Evolutionary conservation across 140 eudicot genomes (phyloP).

Genomic region (Senecio squalidus): DNA sequence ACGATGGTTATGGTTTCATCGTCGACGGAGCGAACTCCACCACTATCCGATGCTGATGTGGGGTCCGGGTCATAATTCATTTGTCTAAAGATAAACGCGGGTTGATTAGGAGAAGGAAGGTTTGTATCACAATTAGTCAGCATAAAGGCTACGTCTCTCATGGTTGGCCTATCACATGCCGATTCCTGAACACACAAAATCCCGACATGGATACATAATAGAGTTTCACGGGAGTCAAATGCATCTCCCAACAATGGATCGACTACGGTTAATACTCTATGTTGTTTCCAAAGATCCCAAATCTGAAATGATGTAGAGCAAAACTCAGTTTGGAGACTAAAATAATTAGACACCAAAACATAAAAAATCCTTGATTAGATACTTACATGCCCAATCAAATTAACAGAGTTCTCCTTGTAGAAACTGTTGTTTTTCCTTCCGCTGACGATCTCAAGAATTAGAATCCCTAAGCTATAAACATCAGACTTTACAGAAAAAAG

Average conservation of each 20-base stretch:
- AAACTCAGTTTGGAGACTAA: neutral
- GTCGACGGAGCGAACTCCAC: conserved; percentile 23
- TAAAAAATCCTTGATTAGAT: neutral
- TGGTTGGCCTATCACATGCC: conserved; percentile 37
- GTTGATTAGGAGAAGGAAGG: conserved; percentile 35
- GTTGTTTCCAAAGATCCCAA: conserved; percentile 48
- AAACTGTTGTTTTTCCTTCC: conserved; percentile 37
- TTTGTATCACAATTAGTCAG: conserved; percentile 29
- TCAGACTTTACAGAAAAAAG: conserved; percentile 44
- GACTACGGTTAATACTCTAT: conserved; percentile 18
- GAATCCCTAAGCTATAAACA: conserved; percentile 48
- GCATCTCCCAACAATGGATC: conserved; percentile 29
- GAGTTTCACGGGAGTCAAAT: conserved; percentile 20
- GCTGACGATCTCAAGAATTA: conserved; percentile 38
- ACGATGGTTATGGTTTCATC: conserved; percentile 26
- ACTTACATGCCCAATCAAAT: conserved; percentile 48
- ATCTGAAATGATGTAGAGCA: conserved; percentile 18
- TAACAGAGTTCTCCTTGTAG: conserved; percentile 20
- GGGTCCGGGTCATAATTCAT: conserved; percentile 17
- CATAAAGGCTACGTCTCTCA: conserved; percentile 45
- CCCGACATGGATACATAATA: conserved; percentile 45
- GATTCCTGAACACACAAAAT: conserved; percentile 50
- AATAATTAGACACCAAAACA: neutral
- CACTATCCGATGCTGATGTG: conserved; percentile 29
- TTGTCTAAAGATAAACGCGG: conserved; percentile 34